Evolutionary conservation across 768 basidiomycete species (phyloP).

Genomic region (Leccinum sublutescens): DNA sequence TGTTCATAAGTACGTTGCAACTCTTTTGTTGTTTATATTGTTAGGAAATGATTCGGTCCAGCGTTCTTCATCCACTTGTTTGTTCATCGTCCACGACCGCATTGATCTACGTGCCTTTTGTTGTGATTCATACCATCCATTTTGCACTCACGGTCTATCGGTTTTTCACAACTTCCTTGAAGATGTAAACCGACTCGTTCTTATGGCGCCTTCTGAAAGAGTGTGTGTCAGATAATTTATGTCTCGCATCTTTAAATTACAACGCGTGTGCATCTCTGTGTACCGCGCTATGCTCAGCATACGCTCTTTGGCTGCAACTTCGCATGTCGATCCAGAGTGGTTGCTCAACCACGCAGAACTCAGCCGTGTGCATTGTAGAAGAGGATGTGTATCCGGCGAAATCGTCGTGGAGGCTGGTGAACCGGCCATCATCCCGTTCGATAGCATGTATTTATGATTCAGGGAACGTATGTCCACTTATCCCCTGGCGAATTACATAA

Average conservation of each 20-base stretch:
- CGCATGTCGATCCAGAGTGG: slow-evolving; percentile 43
- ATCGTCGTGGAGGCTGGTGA: slow-evolving; percentile 7
- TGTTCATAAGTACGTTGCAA: neutral
- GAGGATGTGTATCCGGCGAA: slow-evolving; percentile 3
- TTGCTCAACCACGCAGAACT: slow-evolving; percentile 46
- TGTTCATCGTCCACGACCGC: neutral
- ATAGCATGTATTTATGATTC: neutral
- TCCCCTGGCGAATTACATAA: too few relatives aligned
- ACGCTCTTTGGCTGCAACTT: slow-evolving; percentile 39
- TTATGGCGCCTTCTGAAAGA: slow-evolving; percentile 20
- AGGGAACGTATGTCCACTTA: neutral
- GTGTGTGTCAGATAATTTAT: slow-evolving; percentile 2
- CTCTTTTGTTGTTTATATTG: neutral
- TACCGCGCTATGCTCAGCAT: slow-evolving; percentile 40
- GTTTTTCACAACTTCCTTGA: slow-evolving; percentile 12
- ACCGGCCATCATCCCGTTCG: neutral
- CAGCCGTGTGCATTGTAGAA: slow-evolving; percentile 29
- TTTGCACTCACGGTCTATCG: slow-evolving; percentile 14
- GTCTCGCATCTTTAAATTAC: neutral
- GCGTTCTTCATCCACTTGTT: neutral
- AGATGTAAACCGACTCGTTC: slow-evolving; percentile 5
- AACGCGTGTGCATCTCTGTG: slow-evolving; percentile 19
- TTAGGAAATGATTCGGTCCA: neutral
- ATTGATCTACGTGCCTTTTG: slow-evolving; percentile 14
- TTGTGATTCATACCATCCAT: slow-evolving; percentile 12